Base-by-base conservation (phyloP, 169 alveolate species). In the Plasmodium falciparum region DNA sequence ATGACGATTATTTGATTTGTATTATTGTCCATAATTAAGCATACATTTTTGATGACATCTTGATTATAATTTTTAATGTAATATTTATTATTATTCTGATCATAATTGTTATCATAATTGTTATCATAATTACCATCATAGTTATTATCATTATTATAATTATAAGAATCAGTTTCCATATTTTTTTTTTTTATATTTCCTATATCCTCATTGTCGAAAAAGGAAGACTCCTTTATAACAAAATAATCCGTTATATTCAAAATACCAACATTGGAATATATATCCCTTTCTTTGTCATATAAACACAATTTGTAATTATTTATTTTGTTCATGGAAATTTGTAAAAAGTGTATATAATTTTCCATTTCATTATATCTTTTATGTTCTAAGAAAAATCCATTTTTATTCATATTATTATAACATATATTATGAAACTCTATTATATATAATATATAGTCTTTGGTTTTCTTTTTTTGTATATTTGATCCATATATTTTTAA, bases 191-290 rank as follows among this genome's bases (percentile, higher is more conserved):
- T 45, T 22, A 43, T 61, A 58, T 69, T 20, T 17, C 13, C 65
- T 15, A 56, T 2, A 2, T 13, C 65, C 2, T 39, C 47, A 45
- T 76, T 66, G 13, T 63, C 78, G 52, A 65, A 66, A 83, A 83
- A 83, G 65, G 39, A 86, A 39, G 88, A 71, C 24, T 86, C 92
- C 8, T 29, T 26, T 71, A 47, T 70, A 59, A 86, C 78, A 67
- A 72, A 86, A 86, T 86, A 86, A 71, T 86, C 65, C 20, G 85
- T 86, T 20, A 86, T 63, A 54, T 67, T 86, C 73, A 86, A 72
- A 54, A 86, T 61, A 3, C 92, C 92, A 12, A 86, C 88, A 29
- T 59, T 61, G 22, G 47, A 20, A 73, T 50, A 47, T 7, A 56
- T 62, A 65, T 73, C 54, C 29, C 62, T 20, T 61, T 58, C 29